A percentile compares a stretch with the other conserved stretches of the same genome.
These are phyloP conservation scores for Vigna trinervia DNA, from an alignment of 306 rosid genomes.

Conservation along the genomic window DNA sequence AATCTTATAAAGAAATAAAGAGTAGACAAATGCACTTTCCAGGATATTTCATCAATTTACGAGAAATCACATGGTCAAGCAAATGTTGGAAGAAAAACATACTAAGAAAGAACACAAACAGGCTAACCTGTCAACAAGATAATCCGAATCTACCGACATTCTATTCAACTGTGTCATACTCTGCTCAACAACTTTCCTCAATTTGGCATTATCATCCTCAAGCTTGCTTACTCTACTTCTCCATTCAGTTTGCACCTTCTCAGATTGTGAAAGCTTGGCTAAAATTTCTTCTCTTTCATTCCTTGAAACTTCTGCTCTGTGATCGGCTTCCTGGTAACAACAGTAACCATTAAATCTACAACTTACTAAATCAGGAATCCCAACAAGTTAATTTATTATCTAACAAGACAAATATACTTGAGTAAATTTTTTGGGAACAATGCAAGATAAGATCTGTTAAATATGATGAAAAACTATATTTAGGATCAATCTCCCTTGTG, in stretches of 20 bases:
- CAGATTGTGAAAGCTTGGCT: conserved; percentile 70
- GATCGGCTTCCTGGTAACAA: conserved; percentile 68
- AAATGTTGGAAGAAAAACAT: conserved; percentile 3
- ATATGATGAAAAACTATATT: no score
- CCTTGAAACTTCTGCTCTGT: conserved; percentile 60
- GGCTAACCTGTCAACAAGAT: conserved; percentile 82
- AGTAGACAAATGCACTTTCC: background rate
- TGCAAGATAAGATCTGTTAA: background rate
- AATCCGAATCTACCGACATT: conserved; percentile 94
- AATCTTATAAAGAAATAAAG: background rate
- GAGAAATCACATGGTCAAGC: background rate
- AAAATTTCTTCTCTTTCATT: conserved; percentile 68
- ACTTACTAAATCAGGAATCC: conserved; percentile 3
- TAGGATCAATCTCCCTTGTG: no score
- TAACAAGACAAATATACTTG: background rate
- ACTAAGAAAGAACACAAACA: conserved; percentile 27
- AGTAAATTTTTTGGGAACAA: conserved; percentile 4
- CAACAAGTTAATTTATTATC: background rate
- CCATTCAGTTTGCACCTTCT: conserved; percentile 74
- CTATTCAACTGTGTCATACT: conserved; percentile 91
- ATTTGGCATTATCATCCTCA: conserved; percentile 88
- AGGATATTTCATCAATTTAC: conserved; percentile 9
- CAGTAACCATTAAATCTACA: conserved; percentile 21
- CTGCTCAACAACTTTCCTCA: conserved; percentile 83
- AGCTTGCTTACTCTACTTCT: conserved; percentile 72